A percentile compares a stretch with the other conserved stretches of the same genome.
Conservation (phyloP, 2,329 filamentous ascomycete genomes). For the Cercospora sp. region DNA sequence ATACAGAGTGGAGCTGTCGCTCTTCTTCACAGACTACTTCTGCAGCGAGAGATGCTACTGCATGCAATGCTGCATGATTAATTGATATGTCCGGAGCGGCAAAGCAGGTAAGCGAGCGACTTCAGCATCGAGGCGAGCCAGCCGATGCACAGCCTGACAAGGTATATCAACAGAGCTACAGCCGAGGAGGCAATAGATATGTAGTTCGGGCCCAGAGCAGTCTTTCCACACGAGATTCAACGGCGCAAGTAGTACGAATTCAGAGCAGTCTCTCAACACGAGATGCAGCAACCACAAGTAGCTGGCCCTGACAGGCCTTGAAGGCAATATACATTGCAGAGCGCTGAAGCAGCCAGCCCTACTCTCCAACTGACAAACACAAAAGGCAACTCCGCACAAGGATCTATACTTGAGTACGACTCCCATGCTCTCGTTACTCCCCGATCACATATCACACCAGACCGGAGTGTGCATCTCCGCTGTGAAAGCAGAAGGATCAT, state of each 20-base stretch:
- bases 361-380: no score
- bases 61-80: not conserved
- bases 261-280: no score
- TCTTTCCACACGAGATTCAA: no score
- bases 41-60: not conserved
- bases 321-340: no score
- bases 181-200: not conserved
- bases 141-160: not conserved
- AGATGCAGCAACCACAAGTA: no score
- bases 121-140: not conserved
- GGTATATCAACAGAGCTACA: not conserved
- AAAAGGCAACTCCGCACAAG: not conserved
- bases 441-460: not conserved
- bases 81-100: not conserved
- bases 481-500: not conserved
- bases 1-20: not conserved
- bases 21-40: not conserved
- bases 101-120: not conserved
- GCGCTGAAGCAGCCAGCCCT: no score
- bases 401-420: not conserved
- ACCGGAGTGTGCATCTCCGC: not conserved
- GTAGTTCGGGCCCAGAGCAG: not conserved
- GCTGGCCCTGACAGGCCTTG: no score
- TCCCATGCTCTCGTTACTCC: not conserved
- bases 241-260: no score